phyloP scores from a whole-genome alignment of 176 grass and related monocot species.

The Rhynchospora tenuis region DNA sequence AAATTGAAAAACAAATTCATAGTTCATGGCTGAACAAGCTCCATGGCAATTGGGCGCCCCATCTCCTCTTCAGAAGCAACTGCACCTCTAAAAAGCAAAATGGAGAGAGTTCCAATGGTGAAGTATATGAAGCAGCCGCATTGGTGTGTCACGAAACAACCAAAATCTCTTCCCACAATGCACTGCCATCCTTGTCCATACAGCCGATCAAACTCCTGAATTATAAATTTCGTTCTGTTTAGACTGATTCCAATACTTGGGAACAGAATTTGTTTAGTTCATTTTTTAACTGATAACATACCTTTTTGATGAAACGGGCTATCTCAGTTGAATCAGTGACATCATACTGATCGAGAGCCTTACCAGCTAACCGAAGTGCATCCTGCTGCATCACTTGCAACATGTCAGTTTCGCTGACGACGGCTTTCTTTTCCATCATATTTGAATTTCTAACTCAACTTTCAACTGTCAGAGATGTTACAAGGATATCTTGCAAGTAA shows the following conservation, averaged over 20 bases:
- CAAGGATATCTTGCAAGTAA: too few species aligned
- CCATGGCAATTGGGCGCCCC: neutral
- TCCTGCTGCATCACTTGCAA: conserved; percentile 44
- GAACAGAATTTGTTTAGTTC: neutral
- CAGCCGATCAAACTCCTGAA: conserved; percentile 43
- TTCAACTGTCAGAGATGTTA: neutral
- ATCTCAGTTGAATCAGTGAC: conserved; percentile 47
- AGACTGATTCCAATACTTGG: neutral
- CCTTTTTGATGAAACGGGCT: conserved; percentile 51
- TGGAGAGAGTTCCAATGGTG: conserved; percentile 47
- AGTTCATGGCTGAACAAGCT: conserved; percentile 25
- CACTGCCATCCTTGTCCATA: conserved; percentile 56
- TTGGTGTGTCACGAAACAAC: conserved; percentile 52
- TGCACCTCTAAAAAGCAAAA: conserved; percentile 50
- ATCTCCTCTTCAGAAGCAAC: neutral
- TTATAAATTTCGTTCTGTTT: neutral
- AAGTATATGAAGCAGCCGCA: conserved; percentile 66
- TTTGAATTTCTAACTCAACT: neutral
- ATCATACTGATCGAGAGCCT: conserved; percentile 51
- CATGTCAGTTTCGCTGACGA: conserved; percentile 54
- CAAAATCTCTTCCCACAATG: conserved; percentile 52
- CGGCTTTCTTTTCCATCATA: conserved; percentile 60
- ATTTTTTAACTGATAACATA: conserved; percentile 5
- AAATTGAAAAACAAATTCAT: neutral
- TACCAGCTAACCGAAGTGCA: conserved; percentile 38